Base-by-base conservation (phyloP, 257 asterid species). In the Ligustrum vulgare region DNA sequence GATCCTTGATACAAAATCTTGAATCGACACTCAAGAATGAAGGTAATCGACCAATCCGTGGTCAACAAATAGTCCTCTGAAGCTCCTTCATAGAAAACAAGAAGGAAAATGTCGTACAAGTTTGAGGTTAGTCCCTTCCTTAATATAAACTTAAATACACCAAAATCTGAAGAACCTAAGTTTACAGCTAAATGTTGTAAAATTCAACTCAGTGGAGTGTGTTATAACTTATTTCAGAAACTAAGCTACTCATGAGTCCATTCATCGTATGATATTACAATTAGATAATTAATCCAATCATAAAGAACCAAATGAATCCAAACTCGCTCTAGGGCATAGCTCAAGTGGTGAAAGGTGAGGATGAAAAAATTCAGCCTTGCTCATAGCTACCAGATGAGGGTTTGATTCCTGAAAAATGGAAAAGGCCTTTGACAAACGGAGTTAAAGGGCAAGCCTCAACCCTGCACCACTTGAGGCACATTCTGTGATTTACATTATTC, bases 41-140 rank as follows among this genome's bases (percentile, higher is more conserved):
- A 37, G 37, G 25, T 63, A 22, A 6, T 28, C 32, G 6, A 1
- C 51, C 31, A n/a, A 39, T 43, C 51, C 28, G 2, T 6, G 12
- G 28, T 35, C 62, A 28, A 64, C 67, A 70, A 31, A 70, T 54
- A 72, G 69, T 47, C 20, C 16, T 51, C 60, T 36, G 54, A 25
- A 54, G 70, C 69, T 64, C 73, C 70, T 62, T 70, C 28, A 28
- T 43, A 15, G 16, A 22, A 60, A 49, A 31, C 58, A 28, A 67
- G 28, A 66, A n/a, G 72, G 25, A 56, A 36, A 65, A 2, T 37
- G 36, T 1, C 45, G 2, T 20, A 39, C 37, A 65, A 67, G 54
- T 23, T 66, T 37, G 41, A 8, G 54, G 70, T 41, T 37, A 16
- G 39, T 20, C 73, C 33, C 31, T 78, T 47, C 25, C 23, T 41